phyloP scores from a whole-genome alignment of 139 green algal species.

The Chlorella vulgaris region DNA sequence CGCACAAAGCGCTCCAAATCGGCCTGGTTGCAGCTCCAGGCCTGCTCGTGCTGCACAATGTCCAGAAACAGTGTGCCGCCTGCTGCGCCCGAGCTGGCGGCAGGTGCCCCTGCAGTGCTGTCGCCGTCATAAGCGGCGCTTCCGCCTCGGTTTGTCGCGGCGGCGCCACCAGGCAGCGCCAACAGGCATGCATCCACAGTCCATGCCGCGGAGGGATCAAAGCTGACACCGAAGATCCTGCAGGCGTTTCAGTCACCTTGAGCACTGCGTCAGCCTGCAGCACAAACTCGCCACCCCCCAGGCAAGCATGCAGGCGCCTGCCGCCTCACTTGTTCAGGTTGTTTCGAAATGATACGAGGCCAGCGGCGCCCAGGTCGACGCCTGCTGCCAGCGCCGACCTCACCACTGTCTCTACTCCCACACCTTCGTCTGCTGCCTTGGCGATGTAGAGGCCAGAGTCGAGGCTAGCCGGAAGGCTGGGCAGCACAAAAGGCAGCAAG shows the following conservation, averaged over 20 bases:
- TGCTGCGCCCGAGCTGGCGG: too few relatives aligned
- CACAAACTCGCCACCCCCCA: background rate
- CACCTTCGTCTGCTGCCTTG: background rate
- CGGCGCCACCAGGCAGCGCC: slow-evolving; percentile 19
- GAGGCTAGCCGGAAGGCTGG: slow-evolving; percentile 1
- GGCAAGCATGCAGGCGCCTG: too few relatives aligned
- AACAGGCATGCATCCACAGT: slow-evolving; percentile 28
- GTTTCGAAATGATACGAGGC: slow-evolving; percentile 32
- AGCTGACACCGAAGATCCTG: slow-evolving; percentile 17
- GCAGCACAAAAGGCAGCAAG: slow-evolving; percentile 10
- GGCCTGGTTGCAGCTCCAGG: background rate
- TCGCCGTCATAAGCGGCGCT: background rate
- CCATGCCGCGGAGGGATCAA: slow-evolving; percentile 14
- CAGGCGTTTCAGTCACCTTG: background rate
- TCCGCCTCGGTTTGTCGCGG: too few relatives aligned
- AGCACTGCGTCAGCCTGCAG: background rate
- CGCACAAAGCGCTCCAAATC: slow-evolving; percentile 18
- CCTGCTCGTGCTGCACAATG: slow-evolving; percentile 38
- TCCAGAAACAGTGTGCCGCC: slow-evolving; percentile 31
- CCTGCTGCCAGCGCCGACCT: background rate
- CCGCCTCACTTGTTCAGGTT: slow-evolving; percentile 43
- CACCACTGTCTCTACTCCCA: slow-evolving; percentile 18
- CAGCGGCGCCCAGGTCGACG: background rate
- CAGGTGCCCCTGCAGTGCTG: background rate
- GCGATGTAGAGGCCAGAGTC: background rate